Evolutionary conservation across 2,329 filamentous ascomycete genomes (phyloP).

Genomic region (Claviceps sp.): DNA sequence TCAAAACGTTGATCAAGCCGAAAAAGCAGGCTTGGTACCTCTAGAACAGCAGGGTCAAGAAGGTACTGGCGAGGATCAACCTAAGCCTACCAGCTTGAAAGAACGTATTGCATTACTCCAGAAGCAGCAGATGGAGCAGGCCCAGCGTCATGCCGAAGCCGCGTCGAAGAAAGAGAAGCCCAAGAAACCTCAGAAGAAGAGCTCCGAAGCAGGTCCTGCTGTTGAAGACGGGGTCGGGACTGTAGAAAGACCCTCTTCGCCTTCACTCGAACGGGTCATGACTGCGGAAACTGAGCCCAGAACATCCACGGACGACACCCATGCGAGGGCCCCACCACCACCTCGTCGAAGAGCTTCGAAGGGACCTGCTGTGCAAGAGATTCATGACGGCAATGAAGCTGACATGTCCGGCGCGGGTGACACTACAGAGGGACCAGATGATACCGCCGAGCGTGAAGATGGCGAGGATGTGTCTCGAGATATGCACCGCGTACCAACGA

Average conservation of each 20-base stretch:
- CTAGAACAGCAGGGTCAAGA: conserved; percentile 26
- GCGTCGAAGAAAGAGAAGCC: conserved; percentile 76
- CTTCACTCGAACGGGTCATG: conserved; percentile 30
- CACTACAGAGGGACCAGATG: conserved; percentile 47
- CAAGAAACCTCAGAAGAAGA: conserved; percentile 61
- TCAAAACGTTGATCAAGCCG: conserved; percentile 52
- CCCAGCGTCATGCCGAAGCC: conserved; percentile 66
- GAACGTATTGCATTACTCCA: conserved; percentile 90
- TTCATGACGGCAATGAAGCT: conserved; percentile 49
- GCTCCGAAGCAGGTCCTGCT: conserved; percentile 30
- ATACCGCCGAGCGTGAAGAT: conserved; percentile 59
- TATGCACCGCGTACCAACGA: conserved; percentile 23
- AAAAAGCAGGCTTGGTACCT: conserved; percentile 49
- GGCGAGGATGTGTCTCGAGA: conserved; percentile 44
- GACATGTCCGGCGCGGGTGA: conserved; percentile 53
- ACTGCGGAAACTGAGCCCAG: conserved; percentile 34
- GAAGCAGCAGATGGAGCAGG: conserved; percentile 85
- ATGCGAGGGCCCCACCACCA: conserved; percentile 24
- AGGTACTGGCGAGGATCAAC: conserved; percentile 58
- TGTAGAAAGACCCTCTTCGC: conserved; percentile 17
- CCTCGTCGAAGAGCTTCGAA: conserved; percentile 41
- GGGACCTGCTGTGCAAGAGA: conserved; percentile 26
- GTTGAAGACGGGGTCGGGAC: conserved; percentile 15
- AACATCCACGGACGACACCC: conserved; percentile 34
- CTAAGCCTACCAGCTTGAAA: conserved; percentile 86